Evolutionary conservation across 176 grass and related monocot species (phyloP).

Genomic region (Eragrostis nindensis): DNA sequence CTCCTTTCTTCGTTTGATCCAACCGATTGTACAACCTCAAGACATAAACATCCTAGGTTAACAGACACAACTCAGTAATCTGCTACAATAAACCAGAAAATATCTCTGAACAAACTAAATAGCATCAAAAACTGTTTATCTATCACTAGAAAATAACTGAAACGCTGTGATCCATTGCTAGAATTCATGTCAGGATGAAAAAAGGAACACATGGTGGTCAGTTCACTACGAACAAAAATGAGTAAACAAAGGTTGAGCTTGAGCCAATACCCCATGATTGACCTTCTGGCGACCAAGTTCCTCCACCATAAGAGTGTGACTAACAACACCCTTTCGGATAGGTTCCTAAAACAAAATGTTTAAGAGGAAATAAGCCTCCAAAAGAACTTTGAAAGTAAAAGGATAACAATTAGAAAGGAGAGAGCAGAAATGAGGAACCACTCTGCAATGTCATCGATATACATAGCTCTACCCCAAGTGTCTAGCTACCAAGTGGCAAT

Average conservation of each 20-base stretch:
- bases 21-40: constrained; percentile 74
- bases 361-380: constrained; percentile 30
- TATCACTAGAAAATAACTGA: constrained; percentile 6
- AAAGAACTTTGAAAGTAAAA: neutral
- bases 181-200: neutral
- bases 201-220: constrained; percentile 13
- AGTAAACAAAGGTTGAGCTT: constrained; percentile 30
- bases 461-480: neutral
- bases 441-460: neutral
- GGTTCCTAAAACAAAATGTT: constrained; percentile 66
- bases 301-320: constrained; percentile 76
- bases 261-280: constrained; percentile 54
- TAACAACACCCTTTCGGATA: constrained; percentile 75
- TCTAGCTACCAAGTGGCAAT: neutral
- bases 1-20: constrained; percentile 91
- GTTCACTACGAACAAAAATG: constrained; percentile 14
- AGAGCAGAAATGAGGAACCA: constrained; percentile 15
- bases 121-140: neutral
- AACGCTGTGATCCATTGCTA: constrained; percentile 6
- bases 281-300: constrained; percentile 63
- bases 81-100: constrained; percentile 9
- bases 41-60: constrained; percentile 70
- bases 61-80: constrained; percentile 33
- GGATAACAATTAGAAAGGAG: neutral
- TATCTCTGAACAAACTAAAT: neutral